These are phyloP conservation scores for Truncatella angustata DNA, from an alignment of 2,329 filamentous ascomycete species.

Conservation along the genomic window DNA sequence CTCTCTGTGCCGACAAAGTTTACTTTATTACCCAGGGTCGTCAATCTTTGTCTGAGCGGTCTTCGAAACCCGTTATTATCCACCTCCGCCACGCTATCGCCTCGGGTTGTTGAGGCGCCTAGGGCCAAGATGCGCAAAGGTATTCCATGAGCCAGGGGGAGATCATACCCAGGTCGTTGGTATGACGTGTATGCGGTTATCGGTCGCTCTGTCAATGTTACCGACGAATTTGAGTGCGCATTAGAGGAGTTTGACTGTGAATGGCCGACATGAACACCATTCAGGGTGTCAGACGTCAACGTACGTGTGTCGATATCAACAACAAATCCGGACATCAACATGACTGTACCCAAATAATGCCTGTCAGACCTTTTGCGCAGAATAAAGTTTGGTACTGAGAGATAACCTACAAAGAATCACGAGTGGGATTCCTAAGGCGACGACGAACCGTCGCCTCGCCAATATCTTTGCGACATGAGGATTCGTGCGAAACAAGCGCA, in stretches of 20 bases:
- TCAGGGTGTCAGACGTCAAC: background rate
- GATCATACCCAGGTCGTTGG: constrained; percentile 26
- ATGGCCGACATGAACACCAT: constrained; percentile 6
- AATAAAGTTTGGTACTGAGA: background rate
- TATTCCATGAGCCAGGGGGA: constrained; percentile 28
- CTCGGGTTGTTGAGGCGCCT: constrained; percentile 30
- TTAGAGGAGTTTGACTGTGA: constrained; percentile 1
- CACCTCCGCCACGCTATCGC: constrained; percentile 28
- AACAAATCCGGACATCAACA: constrained; percentile 7
- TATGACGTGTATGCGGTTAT: constrained; percentile 13
- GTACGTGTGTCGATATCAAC: constrained; percentile 3
- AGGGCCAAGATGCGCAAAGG: constrained; percentile 31
- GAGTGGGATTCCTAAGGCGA: constrained; percentile 4
- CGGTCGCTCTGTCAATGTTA: background rate
- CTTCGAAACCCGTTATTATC: constrained; percentile 32
- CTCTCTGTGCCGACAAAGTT: constrained; percentile 33
- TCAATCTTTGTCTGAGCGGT: constrained; percentile 33
- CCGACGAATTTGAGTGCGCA: background rate
- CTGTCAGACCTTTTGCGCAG: background rate
- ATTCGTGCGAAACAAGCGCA: background rate
- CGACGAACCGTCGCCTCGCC: constrained; percentile 5
- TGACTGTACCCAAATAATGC: background rate
- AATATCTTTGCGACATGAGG: background rate
- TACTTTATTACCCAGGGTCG: constrained; percentile 27
- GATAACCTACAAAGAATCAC: constrained; percentile 4